Base-by-base conservation (phyloP, 306 rosid species). In the Casuarina equisetifolia region DNA sequence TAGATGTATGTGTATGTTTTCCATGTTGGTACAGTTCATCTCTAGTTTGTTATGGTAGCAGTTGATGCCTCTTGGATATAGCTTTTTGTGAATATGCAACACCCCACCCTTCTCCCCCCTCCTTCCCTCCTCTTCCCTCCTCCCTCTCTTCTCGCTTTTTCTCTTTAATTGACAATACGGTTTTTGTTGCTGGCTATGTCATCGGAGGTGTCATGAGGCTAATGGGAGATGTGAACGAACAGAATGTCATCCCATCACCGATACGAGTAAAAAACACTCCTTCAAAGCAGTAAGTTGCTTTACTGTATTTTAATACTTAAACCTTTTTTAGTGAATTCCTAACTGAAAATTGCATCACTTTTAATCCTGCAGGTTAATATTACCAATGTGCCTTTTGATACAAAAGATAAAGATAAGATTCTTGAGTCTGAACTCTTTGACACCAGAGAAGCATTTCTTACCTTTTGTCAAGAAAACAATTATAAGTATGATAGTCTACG, bases 371-470 rank as follows among this genome's bases (percentile, higher is more conserved):
- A 96, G 98, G 84, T 88, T 64, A 93, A 91, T 84, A 91, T 92
- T 78, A 82, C 71, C 49, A 94, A 90, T 68, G 91, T 92, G 50
- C 86, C 93, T 35, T 74, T 40, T 61, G 99, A 92, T 85, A 96
- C 99, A 36, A 95, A 91, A 84, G 99, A 95, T 86, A 90, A 76
- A 80, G 99, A 95, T 71, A 98, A 95, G 79, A 91, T 92, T 80
- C 98, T 95, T 74, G 99, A 95, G 90, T 92, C 98, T 82, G 99
- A 95, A 84, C 92, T 95, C 84, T 95, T 95, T 73, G 99, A 95
- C 91, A 96, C 98, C 17, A 96, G 99, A 89, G 96, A 96, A 58
- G 99, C 99, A 49, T 96, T 96, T 84, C 82, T 96, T 80, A n/a
- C n/a, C n/a, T n/a, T 96, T 64, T 96, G 99, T 84, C 98, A 96